Evolutionary conservation across 192 early-diverging fungal species (phyloP).

Genomic region (Geosiphon pyriformis): DNA sequence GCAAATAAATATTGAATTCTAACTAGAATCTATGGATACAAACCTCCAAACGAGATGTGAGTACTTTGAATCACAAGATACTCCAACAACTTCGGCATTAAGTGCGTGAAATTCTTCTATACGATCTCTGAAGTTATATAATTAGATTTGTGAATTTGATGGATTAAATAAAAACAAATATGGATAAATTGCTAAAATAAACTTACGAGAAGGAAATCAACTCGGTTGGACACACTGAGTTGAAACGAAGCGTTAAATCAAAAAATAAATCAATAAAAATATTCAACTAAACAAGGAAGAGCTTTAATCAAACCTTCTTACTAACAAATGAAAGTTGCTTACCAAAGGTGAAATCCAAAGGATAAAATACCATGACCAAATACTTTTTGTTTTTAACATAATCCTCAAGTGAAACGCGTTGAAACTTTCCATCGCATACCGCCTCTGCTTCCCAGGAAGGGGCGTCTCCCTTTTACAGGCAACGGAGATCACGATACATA

Average conservation of each 20-base stretch:
- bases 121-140: constrained; percentile 51
- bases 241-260: neutral
- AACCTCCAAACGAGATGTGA: constrained; percentile 73
- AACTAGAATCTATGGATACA: neutral
- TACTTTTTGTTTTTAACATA: constrained; percentile 41
- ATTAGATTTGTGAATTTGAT: neutral
- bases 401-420: constrained; percentile 29
- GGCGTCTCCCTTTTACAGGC: constrained; percentile 26
- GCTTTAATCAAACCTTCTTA: neutral
- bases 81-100: constrained; percentile 61
- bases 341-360: constrained; percentile 60
- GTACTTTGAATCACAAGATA: constrained; percentile 60
- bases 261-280: neutral
- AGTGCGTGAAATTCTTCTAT: constrained; percentile 71
- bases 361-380: constrained; percentile 71
- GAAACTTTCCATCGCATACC: constrained; percentile 33
- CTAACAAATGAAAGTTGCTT: neutral
- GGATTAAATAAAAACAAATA: neutral
- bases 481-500: too few species aligned
- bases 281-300: neutral
- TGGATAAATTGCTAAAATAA: neutral
- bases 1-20: neutral
- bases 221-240: constrained; percentile 87
- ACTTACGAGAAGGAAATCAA: constrained; percentile 65
- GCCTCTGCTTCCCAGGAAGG: constrained; percentile 30